A percentile compares a stretch with the other conserved stretches of the same genome.
phyloP scores from a whole-genome alignment of 805 yeast species.

The Metschnikowia vanudenii region DNA sequence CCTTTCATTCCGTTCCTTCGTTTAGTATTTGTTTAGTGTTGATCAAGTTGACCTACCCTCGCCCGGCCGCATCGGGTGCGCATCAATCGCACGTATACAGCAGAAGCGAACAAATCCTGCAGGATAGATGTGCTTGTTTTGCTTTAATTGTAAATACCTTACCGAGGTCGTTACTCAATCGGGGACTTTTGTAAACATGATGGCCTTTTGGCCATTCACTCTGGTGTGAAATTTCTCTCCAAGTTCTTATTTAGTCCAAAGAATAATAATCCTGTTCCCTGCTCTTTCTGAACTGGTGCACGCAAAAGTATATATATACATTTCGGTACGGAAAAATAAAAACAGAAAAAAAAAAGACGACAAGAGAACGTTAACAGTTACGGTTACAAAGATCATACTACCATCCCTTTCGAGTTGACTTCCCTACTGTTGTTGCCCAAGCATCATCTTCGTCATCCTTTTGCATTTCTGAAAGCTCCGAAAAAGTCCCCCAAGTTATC shows the following conservation, averaged over 20 bases:
- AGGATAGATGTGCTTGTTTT: conserved; percentile 13
- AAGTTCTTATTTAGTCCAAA: conserved; percentile 18
- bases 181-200: conserved; percentile 21
- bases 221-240: conserved; percentile 10
- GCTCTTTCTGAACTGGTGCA: conserved; percentile 4
- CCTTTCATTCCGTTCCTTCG: neutral
- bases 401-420: neutral
- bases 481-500: neutral
- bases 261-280: conserved; percentile 13
- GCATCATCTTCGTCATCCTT: neutral
- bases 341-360: neutral
- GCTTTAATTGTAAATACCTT: conserved; percentile 20
- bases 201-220: conserved; percentile 3
- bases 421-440: neutral
- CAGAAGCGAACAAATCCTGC: conserved; percentile 3
- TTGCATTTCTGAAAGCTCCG: neutral
- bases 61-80: neutral
- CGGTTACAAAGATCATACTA: neutral
- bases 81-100: neutral
- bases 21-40: neutral
- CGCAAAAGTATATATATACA: conserved; percentile 11
- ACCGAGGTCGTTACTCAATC: conserved; percentile 15
- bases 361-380: neutral
- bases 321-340: neutral
- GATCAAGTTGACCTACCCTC: neutral